phyloP scores from a whole-genome alignment of 805 yeast species.

The Candida michaelii region DNA sequence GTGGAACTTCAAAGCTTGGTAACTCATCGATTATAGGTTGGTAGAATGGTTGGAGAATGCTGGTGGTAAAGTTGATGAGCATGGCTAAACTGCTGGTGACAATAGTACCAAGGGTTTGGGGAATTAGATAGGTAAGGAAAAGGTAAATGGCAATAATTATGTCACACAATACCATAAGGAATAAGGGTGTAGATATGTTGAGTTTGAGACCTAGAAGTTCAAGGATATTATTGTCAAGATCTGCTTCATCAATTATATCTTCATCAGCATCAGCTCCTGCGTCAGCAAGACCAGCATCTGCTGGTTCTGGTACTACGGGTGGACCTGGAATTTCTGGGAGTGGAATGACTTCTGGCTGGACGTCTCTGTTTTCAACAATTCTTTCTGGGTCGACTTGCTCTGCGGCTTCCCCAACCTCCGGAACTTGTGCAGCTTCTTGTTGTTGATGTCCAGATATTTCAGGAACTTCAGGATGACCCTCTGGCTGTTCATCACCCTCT shows the following conservation, averaged over 20 bases:
- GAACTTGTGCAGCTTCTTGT: too few relatives aligned
- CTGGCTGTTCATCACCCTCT: too few relatives aligned
- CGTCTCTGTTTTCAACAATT: too few relatives aligned
- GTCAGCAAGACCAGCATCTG: too few relatives aligned
- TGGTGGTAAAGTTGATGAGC: neutral
- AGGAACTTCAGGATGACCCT: too few relatives aligned
- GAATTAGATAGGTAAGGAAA: constrained; percentile 45
- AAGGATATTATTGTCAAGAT: constrained; percentile 25
- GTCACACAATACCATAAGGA: constrained; percentile 33
- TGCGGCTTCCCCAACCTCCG: too few relatives aligned
- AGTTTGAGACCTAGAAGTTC: constrained; percentile 37
- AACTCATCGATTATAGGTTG: neutral
- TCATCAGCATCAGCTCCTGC: neutral
- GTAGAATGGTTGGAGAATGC: neutral
- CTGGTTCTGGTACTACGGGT: neutral
- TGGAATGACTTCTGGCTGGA: too few relatives aligned
- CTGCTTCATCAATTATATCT: constrained; percentile 12
- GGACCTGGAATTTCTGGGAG: too few relatives aligned
- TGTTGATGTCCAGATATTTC: too few relatives aligned
- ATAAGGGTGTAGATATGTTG: constrained; percentile 35
- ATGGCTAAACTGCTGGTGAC: constrained; percentile 2
- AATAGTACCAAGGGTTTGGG: constrained; percentile 45
- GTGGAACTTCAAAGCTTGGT: neutral
- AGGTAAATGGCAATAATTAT: constrained; percentile 35
- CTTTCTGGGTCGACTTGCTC: too few relatives aligned